These are phyloP conservation scores for Tetradesmus obliquus DNA, from an alignment of 139 green algal genomes.

Conservation along the genomic window DNA sequence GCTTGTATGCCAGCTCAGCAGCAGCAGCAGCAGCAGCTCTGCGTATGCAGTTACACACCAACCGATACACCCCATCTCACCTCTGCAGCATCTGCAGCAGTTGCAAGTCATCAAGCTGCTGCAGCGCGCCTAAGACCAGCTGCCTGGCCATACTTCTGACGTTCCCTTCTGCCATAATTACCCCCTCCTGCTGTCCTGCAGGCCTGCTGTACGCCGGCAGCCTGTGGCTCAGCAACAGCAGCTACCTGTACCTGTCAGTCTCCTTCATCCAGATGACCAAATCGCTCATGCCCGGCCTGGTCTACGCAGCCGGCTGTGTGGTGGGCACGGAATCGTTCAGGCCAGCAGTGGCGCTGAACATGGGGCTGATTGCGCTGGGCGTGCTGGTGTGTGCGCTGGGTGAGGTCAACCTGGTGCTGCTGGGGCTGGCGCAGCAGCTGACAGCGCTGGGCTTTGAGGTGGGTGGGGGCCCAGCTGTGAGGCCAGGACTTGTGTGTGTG, in stretches of 20 bases:
- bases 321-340: constrained; percentile 86
- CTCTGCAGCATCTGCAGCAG: neutral
- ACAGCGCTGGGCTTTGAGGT: constrained; percentile 87
- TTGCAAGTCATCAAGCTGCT: neutral
- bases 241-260: constrained; percentile 97
- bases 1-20: neutral
- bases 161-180: neutral
- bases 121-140: neutral
- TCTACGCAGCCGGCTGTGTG: constrained; percentile 78
- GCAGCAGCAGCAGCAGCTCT: neutral
- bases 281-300: constrained; percentile 87
- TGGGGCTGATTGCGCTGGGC: constrained; percentile 90
- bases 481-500: neutral
- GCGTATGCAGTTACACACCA: neutral
- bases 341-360: constrained; percentile 75
- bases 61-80: neutral
- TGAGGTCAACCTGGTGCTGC: constrained; percentile 89
- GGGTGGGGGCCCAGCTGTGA: neutral
- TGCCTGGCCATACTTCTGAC: neutral
- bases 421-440: constrained; percentile 93
- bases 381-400: constrained; percentile 87
- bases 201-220: constrained; percentile 87
- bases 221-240: constrained; percentile 96
- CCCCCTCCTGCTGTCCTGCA: constrained; percentile 62
- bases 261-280: constrained; percentile 99